Evolutionary conservation across 2,329 filamentous ascomycete species (phyloP).

Genomic region (Chaetomium strumarium): DNA sequence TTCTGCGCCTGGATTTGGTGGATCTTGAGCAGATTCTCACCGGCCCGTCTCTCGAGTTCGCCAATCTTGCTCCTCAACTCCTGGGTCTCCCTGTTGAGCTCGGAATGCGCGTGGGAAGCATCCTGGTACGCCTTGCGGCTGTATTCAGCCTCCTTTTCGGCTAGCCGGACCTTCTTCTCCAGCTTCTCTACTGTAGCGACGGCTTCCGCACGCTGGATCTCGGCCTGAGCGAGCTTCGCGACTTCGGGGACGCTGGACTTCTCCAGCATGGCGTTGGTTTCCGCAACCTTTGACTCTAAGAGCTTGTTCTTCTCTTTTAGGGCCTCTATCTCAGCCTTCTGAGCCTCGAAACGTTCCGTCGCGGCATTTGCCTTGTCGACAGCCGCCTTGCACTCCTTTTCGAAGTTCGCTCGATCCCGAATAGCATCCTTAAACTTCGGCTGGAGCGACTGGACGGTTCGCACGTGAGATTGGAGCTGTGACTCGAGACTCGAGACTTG

Average conservation of each 20-base stretch:
- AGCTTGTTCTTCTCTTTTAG: slow-evolving; percentile 35
- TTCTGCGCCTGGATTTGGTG: slow-evolving; percentile 40
- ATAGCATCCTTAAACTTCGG: slow-evolving; percentile 44
- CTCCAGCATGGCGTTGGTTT: slow-evolving; percentile 31
- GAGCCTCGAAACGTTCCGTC: slow-evolving; percentile 34
- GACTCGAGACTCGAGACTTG: slow-evolving; percentile 40
- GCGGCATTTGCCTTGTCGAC: slow-evolving; percentile 32
- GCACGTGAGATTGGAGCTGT: slow-evolving; percentile 41
- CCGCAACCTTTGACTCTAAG: slow-evolving; percentile 34
- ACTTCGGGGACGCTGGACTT: slow-evolving; percentile 35
- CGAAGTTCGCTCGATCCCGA: slow-evolving; percentile 44
- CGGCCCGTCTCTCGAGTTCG: slow-evolving; percentile 39
- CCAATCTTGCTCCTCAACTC: slow-evolving; percentile 36
- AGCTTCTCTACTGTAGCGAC: slow-evolving; percentile 35
- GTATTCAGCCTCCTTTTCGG: slow-evolving; percentile 49
- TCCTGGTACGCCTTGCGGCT: slow-evolving; percentile 54
- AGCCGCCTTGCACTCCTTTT: slow-evolving; percentile 39
- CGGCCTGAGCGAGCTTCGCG: slow-evolving; percentile 36
- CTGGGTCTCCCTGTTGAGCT: slow-evolving; percentile 30
- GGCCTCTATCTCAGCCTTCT: slow-evolving; percentile 33
- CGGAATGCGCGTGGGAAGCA: slow-evolving; percentile 43
- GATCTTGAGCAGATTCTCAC: slow-evolving; percentile 41
- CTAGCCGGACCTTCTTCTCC: slow-evolving; percentile 33
- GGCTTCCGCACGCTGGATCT: slow-evolving; percentile 36
- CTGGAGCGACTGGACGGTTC: slow-evolving; percentile 41